These are phyloP conservation scores for Saccharomyces hybrid DNA, from an alignment of 1,139 yeast genomes.

Conservation along the genomic window DNA sequence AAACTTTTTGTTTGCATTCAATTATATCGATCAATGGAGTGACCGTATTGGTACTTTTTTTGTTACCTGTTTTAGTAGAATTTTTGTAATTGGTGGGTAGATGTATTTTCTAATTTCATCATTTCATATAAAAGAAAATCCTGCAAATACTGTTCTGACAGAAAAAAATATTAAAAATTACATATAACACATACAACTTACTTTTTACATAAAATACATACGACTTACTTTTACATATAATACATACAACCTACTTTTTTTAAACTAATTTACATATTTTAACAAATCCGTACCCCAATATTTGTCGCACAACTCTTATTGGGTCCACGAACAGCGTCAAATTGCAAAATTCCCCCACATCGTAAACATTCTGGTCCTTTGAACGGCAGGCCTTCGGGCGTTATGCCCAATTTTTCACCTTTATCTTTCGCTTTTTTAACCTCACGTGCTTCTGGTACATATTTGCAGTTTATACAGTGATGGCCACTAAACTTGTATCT, in stretches of 20 bases:
- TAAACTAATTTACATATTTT: background rate
- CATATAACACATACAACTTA: too few relatives aligned
- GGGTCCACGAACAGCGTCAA: constrained; percentile 19
- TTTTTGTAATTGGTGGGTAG: too few relatives aligned
- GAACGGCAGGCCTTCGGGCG: constrained; percentile 14
- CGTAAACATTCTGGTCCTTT: constrained; percentile 17
- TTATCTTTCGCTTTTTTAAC: constrained; percentile 13
- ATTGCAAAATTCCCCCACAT: constrained; percentile 18
- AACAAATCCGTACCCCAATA: background rate
- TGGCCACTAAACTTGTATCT: constrained; percentile 23
- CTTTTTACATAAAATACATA: too few relatives aligned
- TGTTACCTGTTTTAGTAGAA: too few relatives aligned
- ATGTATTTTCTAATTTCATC: too few relatives aligned
- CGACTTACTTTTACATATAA: background rate
- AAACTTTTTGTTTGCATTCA: background rate
- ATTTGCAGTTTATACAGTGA: constrained; percentile 20
- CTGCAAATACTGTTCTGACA: too few relatives aligned
- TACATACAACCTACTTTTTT: background rate
- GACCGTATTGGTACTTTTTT: too few relatives aligned
- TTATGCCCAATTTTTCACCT: constrained; percentile 10
- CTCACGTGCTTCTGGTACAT: constrained; percentile 25
- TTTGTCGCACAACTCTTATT: background rate
- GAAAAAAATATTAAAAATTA: background rate
- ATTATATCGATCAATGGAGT: too few relatives aligned
- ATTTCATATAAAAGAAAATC: too few relatives aligned